These are phyloP conservation scores for Naganishia cerealis DNA, from an alignment of 1,284 basidiomycete genomes.

Conservation along the genomic window DNA sequence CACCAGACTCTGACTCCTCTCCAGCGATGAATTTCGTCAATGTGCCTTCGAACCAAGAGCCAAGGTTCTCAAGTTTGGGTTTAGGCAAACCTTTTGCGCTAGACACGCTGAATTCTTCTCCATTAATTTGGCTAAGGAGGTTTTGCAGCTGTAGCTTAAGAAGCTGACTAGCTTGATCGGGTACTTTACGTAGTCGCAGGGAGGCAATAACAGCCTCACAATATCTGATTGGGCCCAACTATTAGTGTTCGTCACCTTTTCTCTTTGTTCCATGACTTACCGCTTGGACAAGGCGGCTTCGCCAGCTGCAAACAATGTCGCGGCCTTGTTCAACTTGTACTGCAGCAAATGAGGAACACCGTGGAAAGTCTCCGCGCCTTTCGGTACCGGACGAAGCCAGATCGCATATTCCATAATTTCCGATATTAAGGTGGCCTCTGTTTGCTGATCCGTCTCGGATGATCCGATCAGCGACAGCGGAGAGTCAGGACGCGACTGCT, in stretches of 20 bases:
- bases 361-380: conserved; percentile 78
- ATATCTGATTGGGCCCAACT: conserved; percentile 63
- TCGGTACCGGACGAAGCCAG: conserved; percentile 68
- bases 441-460: conserved; percentile 42
- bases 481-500: conserved; percentile 9
- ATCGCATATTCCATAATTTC: conserved; percentile 92
- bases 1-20: conserved; percentile 61
- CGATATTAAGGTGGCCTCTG: conserved; percentile 63
- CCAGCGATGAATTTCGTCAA: conserved; percentile 96
- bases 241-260: neutral
- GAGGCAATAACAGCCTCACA: conserved; percentile 83
- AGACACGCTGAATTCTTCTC: conserved; percentile 68
- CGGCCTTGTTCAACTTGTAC: conserved; percentile 80
- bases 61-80: conserved; percentile 87
- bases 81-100: conserved; percentile 74
- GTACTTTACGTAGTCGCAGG: conserved; percentile 59
- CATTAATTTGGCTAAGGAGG: conserved; percentile 76
- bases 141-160: conserved; percentile 77
- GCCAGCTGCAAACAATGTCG: conserved; percentile 74
- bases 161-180: conserved; percentile 64
- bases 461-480: conserved; percentile 65
- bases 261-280: conserved; percentile 54
- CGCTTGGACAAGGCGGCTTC: conserved; percentile 70
- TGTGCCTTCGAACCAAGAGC: conserved; percentile 89
- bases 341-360: conserved; percentile 85